A percentile compares a stretch with the other conserved stretches of the same genome.
Conservation (phyloP, 805 yeast genomes). For the Wickerhamomyces canadensis region DNA sequence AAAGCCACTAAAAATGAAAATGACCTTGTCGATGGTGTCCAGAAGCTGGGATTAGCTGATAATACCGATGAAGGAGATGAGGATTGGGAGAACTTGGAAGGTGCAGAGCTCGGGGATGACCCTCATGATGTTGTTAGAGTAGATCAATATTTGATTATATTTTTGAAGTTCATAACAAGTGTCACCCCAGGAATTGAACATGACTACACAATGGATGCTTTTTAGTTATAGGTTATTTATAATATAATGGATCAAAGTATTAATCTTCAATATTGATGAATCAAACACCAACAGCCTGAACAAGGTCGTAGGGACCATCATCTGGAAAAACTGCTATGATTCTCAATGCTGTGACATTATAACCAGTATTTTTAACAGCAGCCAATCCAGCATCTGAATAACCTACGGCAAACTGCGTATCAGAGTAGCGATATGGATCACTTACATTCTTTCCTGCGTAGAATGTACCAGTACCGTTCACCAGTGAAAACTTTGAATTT, state of each 20-base stretch:
- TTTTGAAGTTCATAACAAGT: constrained; percentile 90
- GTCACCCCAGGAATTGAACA: constrained; percentile 97
- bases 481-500: neutral
- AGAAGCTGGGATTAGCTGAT: constrained; percentile 42
- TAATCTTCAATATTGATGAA: no score
- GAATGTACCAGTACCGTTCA: constrained; percentile 16
- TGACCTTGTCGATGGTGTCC: constrained; percentile 35
- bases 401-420: constrained; percentile 23
- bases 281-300: no score
- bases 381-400: constrained; percentile 19
- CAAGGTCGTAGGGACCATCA: no score
- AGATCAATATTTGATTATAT: constrained; percentile 86
- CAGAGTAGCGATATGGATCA: constrained; percentile 40
- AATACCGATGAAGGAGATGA: constrained; percentile 35
- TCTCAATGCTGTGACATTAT: no score
- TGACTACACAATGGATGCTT: constrained; percentile 97
- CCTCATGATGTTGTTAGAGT: constrained; percentile 57
- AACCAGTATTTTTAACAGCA: no score
- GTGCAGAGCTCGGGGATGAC: constrained; percentile 25
- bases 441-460: constrained; percentile 38
- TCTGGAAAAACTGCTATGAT: no score
- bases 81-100: constrained; percentile 54
- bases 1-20: constrained; percentile 17
- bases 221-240: no score
- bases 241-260: no score